Base-by-base conservation (phyloP, 2,329 filamentous ascomycete genomes). In the Alternaria gansuensis region DNA sequence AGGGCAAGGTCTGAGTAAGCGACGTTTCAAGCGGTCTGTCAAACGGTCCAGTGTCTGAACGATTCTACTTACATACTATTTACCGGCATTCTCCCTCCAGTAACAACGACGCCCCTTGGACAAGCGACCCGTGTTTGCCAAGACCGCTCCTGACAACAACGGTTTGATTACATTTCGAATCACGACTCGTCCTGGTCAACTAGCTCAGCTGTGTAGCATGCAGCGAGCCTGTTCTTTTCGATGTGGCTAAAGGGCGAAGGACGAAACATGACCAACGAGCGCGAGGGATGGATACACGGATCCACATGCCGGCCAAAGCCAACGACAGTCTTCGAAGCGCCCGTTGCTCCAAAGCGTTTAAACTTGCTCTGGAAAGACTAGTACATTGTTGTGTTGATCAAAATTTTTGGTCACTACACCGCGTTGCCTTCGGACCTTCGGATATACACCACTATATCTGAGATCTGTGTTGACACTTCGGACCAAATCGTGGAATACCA, bases 221-320 rank as follows among this genome's bases (percentile, higher is more conserved):
- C 44, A 40, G 45, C 26, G 45, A 54, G 36, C 57, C 41, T 54
- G 39, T 34, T 59, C 54, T 41, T 56, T 50, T 58, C 49, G 60
- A 64, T 45, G 45, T 59, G 51, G 64, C 52, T 49, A 62, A 44
- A 57, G 43, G 51, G 39, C 57, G 53, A 58, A 64, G 60, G 54
- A 64, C 66, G 65, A 65, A 67, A 67, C 60, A 67, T 64, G 46
- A 57, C 66, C 68, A 69, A 66, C 63, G 48, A 59, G 49, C 49
- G 54, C 48, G 54, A 59, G 34, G 45, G 43, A 46, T 48, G 36
- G 40, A 41, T 41, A 23, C 14, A 50, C 37, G 53, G 53, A 46
- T 54, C 57, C 53, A 60, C 49, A 39, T 49, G 33, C 24, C 57
- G 46, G 50, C 44, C 37, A 40, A 49, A 48, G 45, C 54, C 57